phyloP scores from a whole-genome alignment of 2,329 filamentous ascomycete species.

The Cladophialophora exuberans region DNA sequence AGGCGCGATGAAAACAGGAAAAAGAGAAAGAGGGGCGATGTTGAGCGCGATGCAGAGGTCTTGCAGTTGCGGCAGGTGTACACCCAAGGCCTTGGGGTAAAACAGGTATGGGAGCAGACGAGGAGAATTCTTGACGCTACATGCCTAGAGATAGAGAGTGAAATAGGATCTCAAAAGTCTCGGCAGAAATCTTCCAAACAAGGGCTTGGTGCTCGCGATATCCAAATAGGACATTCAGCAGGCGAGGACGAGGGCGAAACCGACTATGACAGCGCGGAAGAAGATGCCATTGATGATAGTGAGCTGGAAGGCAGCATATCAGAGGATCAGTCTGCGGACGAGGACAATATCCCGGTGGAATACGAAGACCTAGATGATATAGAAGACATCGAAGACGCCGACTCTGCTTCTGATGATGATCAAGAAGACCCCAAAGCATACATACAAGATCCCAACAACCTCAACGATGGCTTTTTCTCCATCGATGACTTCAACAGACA shows the following conservation, averaged over 20 bases:
- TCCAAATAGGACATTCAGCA: constrained; percentile 17
- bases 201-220: constrained; percentile 10
- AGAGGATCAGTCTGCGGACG: constrained; percentile 19
- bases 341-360: constrained; percentile 34
- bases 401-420: constrained; percentile 31
- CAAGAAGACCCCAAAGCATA: constrained; percentile 58
- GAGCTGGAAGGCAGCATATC: neutral
- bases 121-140: constrained; percentile 69
- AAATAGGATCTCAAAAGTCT: constrained; percentile 39
- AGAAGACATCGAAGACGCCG: constrained; percentile 38
- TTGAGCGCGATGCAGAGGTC: constrained; percentile 51
- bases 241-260: constrained; percentile 15
- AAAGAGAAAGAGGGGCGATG: constrained; percentile 33
- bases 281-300: constrained; percentile 11
- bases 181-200: constrained; percentile 36
- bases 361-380: constrained; percentile 37
- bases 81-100: constrained; percentile 81
- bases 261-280: constrained; percentile 23
- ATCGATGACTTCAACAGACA: constrained; percentile 97
- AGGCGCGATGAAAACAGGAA: constrained; percentile 68
- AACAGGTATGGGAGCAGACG: constrained; percentile 94
- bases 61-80: constrained; percentile 85
- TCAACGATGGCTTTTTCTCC: constrained; percentile 98
- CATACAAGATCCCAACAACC: constrained; percentile 74
- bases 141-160: constrained; percentile 31